These are phyloP conservation scores for Citropsis articulata DNA, from an alignment of 345 rosid species.

Conservation along the genomic window DNA sequence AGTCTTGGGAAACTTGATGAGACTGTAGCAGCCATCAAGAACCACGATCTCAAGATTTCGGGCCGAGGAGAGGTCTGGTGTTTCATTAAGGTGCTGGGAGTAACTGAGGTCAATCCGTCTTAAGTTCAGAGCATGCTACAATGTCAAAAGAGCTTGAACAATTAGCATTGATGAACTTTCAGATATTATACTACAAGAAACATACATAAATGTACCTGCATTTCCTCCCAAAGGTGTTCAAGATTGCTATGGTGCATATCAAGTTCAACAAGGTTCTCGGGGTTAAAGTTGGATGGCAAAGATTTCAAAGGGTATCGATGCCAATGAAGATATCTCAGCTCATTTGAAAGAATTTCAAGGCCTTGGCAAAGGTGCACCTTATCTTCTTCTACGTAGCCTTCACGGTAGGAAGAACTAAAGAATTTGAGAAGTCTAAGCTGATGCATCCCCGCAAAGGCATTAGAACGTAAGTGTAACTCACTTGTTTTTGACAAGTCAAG, in stretches of 20 bases:
- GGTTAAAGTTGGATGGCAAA: not conserved
- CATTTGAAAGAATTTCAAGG: slow-evolving; percentile 5
- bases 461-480: not conserved
- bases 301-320: not conserved
- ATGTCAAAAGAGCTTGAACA: not conserved
- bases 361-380: slow-evolving; percentile 3
- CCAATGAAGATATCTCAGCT: slow-evolving; percentile 6
- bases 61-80: not conserved
- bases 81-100: not conserved
- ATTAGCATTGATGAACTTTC: not conserved
- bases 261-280: not conserved
- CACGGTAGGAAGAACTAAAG: not conserved
- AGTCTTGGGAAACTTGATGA: slow-evolving; percentile 6
- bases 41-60: not conserved
- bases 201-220: not conserved
- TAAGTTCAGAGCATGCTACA: not conserved
- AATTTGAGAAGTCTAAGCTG: not conserved
- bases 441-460: not conserved
- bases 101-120: not conserved
- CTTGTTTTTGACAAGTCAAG: not conserved
- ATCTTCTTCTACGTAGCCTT: not conserved
- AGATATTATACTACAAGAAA: not conserved
- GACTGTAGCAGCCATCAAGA: not conserved
- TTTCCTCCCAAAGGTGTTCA: not conserved
- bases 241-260: not conserved